A percentile compares a stretch with the other conserved stretches of the same genome.
Conservation (phyloP, 192 early-diverging fungal species). For the Gamsiella multidivaricata region DNA sequence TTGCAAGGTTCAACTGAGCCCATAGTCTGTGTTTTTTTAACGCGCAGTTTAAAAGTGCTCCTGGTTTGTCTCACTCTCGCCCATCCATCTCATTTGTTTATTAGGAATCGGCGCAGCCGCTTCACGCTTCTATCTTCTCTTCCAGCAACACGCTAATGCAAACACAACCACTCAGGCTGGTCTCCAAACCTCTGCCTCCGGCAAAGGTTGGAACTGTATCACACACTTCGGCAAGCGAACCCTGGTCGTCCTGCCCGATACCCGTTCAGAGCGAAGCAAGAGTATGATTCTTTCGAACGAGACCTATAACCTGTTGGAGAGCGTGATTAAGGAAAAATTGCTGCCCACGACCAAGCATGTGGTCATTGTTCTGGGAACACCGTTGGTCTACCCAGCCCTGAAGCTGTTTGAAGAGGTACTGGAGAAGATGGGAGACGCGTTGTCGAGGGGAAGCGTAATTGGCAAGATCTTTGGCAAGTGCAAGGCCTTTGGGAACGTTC, state of each 20-base stretch:
- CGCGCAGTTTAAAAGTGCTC: too few species aligned
- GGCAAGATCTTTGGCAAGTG: constrained; percentile 67
- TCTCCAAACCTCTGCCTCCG: constrained; percentile 55
- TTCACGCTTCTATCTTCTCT: constrained; percentile 82
- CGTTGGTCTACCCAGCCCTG: constrained; percentile 81
- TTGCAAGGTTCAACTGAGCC: background rate
- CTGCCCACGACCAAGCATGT: constrained; percentile 71
- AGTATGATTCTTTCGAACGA: constrained; percentile 67
- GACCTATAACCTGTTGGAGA: constrained; percentile 71
- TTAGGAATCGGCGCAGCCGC: constrained; percentile 72
- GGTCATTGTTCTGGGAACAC: constrained; percentile 77
- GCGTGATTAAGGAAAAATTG: constrained; percentile 62
- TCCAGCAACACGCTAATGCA: constrained; percentile 84
- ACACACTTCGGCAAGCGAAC: constrained; percentile 75
- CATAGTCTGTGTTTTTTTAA: too few species aligned
- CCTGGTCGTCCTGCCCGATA: constrained; percentile 75
- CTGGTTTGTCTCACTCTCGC: too few species aligned
- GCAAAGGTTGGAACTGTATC: constrained; percentile 68
- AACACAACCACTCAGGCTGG: constrained; percentile 66
- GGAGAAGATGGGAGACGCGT: constrained; percentile 53
- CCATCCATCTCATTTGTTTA: background rate
- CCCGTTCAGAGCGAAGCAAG: constrained; percentile 77
- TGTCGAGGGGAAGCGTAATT: constrained; percentile 63
- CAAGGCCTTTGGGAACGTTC: constrained; percentile 64
- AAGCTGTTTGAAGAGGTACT: constrained; percentile 74